Evolutionary conservation across 805 yeast species (phyloP).

Genomic region (Trichomonascus vanleenenianus): DNA sequence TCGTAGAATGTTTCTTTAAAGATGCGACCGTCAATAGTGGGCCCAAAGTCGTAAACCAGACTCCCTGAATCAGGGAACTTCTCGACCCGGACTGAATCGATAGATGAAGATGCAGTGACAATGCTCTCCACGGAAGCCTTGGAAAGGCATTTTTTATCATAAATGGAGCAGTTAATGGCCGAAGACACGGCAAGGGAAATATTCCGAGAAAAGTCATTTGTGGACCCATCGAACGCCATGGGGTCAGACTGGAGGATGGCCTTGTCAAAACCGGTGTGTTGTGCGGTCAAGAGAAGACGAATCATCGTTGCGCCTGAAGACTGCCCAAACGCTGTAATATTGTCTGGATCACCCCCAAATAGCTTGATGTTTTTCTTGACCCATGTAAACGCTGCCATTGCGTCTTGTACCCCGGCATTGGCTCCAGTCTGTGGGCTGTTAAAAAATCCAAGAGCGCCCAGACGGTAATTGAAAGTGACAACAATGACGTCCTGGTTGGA

Average conservation of each 20-base stretch:
- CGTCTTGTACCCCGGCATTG: slow-evolving; percentile 33
- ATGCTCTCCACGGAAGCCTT: slow-evolving; percentile 7
- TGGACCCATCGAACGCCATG: slow-evolving; percentile 10
- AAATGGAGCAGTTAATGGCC: slow-evolving; percentile 5
- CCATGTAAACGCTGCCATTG: slow-evolving; percentile 31
- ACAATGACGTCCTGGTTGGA: slow-evolving; percentile 21
- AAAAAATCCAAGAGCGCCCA: slow-evolving; percentile 33
- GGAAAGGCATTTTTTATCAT: slow-evolving; percentile 9
- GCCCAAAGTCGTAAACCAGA: slow-evolving; percentile 15
- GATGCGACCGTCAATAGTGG: slow-evolving; percentile 20
- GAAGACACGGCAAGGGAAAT: slow-evolving; percentile 2
- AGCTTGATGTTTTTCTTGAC: slow-evolving; percentile 26
- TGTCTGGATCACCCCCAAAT: slow-evolving; percentile 33
- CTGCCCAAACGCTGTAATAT: slow-evolving; percentile 30
- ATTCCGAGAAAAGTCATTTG: slow-evolving; percentile 6
- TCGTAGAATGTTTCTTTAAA: slow-evolving; percentile 15
- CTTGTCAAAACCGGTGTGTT: slow-evolving; percentile 11
- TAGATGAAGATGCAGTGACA: slow-evolving; percentile 2
- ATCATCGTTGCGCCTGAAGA: slow-evolving; percentile 27
- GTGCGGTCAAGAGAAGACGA: slow-evolving; percentile 14
- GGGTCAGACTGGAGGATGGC: slow-evolving; percentile 24
- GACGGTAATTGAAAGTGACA: slow-evolving; percentile 30
- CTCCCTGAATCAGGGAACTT: slow-evolving; percentile 12
- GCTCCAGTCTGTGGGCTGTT: slow-evolving; percentile 21
- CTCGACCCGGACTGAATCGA: neutral